Conservation (phyloP, 148 eudicot genomes). For the Drosera capensis region DNA sequence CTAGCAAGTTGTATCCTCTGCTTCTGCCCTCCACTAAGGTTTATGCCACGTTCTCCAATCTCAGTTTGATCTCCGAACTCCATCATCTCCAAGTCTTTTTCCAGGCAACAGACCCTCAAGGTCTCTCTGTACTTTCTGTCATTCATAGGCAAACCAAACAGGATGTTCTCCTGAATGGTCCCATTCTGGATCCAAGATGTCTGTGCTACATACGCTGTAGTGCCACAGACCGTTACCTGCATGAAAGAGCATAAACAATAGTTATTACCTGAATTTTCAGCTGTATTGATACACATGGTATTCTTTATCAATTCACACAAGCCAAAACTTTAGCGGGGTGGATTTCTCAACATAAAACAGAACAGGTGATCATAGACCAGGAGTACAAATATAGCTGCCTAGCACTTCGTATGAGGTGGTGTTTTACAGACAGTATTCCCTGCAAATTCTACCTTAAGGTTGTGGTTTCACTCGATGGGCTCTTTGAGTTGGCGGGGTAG, state of each 20-base stretch:
- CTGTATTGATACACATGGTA: too few relatives aligned
- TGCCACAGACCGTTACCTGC: conserved; percentile 75
- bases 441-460: too few relatives aligned
- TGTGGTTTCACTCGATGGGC: too few relatives aligned
- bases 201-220: conserved; percentile 94
- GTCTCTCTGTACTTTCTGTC: conserved; percentile 45
- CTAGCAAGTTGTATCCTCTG: conserved; percentile 90
- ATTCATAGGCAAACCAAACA: conserved; percentile 77
- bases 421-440: too few relatives aligned
- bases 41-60: conserved; percentile 96
- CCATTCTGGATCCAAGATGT: conserved; percentile 95
- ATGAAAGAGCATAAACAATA: background rate
- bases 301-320: too few relatives aligned
- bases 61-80: conserved; percentile 95
- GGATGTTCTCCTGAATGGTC: conserved; percentile 72
- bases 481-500: too few relatives aligned
- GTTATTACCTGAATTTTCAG: too few relatives aligned
- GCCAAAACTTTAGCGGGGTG: too few relatives aligned
- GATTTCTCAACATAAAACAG: too few relatives aligned
- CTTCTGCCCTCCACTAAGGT: conserved; percentile 96
- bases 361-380: too few relatives aligned
- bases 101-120: conserved; percentile 62
- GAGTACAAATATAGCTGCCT: too few relatives aligned
- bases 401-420: too few relatives aligned
- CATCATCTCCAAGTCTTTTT: conserved; percentile 89